These are phyloP conservation scores for Blastosporella zonata DNA, from an alignment of 1,284 basidiomycete species.

Conservation along the genomic window DNA sequence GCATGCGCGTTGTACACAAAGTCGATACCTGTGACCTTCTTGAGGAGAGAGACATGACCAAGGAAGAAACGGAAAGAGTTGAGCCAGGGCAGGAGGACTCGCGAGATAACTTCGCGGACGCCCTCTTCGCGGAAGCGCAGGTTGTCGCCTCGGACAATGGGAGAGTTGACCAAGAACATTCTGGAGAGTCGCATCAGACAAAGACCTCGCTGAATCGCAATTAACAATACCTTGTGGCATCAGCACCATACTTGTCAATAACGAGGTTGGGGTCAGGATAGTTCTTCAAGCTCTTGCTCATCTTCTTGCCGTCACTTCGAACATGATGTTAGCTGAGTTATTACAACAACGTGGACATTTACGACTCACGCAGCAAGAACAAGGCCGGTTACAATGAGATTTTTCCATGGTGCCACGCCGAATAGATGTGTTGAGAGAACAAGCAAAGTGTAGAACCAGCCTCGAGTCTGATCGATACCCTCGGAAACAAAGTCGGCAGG, in stretches of 20 bases:
- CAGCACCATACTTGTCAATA: constrained; percentile 92
- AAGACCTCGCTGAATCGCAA: neutral
- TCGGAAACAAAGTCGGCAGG: constrained; percentile 99
- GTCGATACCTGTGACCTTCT: constrained; percentile 77
- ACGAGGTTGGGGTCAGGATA: constrained; percentile 97
- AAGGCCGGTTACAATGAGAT: constrained; percentile 94
- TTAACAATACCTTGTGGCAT: constrained; percentile 77
- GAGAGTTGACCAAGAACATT: constrained; percentile 99
- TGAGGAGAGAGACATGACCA: constrained; percentile 87
- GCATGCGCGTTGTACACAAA: constrained; percentile 91
- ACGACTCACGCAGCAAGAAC: constrained; percentile 84
- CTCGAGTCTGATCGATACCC: constrained; percentile 94
- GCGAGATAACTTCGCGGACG: constrained; percentile 93
- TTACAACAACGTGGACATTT: neutral
- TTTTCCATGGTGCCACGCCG: constrained; percentile 95
- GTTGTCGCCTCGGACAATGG: constrained; percentile 97
- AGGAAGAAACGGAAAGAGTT: constrained; percentile 99
- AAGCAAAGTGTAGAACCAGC: constrained; percentile 99
- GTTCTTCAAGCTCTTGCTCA: constrained; percentile 98
- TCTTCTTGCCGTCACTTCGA: constrained; percentile 94
- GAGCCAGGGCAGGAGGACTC: constrained; percentile 97
- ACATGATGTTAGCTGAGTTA: neutral
- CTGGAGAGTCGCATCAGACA: constrained; percentile 33
- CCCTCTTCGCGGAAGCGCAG: constrained; percentile 98
- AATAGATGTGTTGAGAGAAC: constrained; percentile 96